Base-by-base conservation (phyloP, 768 basidiomycete genomes). In the Kwoniella mangroviensis region DNA sequence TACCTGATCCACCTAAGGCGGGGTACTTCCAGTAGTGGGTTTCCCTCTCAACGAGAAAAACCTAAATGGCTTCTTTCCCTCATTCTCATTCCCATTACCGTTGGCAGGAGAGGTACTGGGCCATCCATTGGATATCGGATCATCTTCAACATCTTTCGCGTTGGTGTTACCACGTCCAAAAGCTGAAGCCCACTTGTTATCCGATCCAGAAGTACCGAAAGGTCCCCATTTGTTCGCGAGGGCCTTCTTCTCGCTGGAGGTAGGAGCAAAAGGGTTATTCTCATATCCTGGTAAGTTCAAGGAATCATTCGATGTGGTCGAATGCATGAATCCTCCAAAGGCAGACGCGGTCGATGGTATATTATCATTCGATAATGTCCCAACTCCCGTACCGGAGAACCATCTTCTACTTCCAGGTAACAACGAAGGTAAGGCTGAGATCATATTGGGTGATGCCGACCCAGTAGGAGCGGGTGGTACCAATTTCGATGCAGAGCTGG, bases 171-270 rank as follows among this genome's bases (percentile, higher is more conserved):
- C 7, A 51, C 24, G 15, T 21, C 53, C 53, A 21, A 54, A 54
- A 54, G 21, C 53, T 19, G 24, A 59, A 28, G 24, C 10, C 24
- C 58, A 11, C 12, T 59, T 63, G 12, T 51, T 54, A 54, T 24
- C 49, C 15, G 19, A 51, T 60, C 58, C 56, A 26, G 12, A 49
- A 49, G 45, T 74, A 45, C 52, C 53, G 57, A 82, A 62, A 17
- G 81, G 76, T 34, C 77, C 78, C 82, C 80, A 83, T 52, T 80
- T 80, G 77, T 52, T 80, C 79, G 77, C 77, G 12, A 83, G 70
- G 49, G 75, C 75, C 66, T 79, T 74, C 70, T 83, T 81, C 69
- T 83, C 82, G 34, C 69, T 73, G 12, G 76, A 77, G 26, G 75
- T 76, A 5, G 82, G 82, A 6, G 82, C 79, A 59, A 83, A 83